A percentile compares a stretch with the other conserved stretches of the same genome.
Conservation (phyloP, 495 filamentous ascomycete species). For the Neurospora tetraspora region DNA sequence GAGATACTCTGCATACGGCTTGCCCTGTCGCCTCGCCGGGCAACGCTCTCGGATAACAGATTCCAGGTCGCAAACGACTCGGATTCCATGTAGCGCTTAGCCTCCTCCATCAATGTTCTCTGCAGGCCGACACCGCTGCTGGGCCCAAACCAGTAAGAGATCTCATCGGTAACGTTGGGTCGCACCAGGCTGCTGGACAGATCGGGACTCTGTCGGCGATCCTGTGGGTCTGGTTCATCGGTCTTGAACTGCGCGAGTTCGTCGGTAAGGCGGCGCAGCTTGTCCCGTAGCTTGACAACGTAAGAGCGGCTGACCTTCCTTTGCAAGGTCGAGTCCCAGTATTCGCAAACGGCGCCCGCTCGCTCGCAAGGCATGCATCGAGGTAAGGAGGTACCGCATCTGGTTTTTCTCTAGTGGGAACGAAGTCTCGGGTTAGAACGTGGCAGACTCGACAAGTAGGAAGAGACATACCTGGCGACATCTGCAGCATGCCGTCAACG, state of each 20-base stretch:
- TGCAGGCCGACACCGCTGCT: conserved; percentile 93
- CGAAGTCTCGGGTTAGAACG: not conserved
- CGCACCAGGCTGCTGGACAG: conserved; percentile 73
- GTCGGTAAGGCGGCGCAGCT: conserved; percentile 64
- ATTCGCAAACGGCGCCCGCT: conserved; percentile 80
- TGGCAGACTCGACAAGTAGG: not conserved
- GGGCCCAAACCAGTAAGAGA: conserved; percentile 74
- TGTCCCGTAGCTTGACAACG: conserved; percentile 78
- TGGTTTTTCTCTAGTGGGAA: conserved; percentile 66
- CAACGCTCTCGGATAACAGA: conserved; percentile 59
- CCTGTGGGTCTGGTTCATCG: conserved; percentile 51
- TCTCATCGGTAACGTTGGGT: conserved; percentile 70
- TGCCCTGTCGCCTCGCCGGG: conserved; percentile 17
- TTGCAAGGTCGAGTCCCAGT: conserved; percentile 77
- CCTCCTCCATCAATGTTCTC: conserved; percentile 85
- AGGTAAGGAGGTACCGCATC: conserved; percentile 85
- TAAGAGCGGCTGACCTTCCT: conserved; percentile 72
- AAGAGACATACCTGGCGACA: conserved; percentile 58
- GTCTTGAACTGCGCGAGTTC: conserved; percentile 54
- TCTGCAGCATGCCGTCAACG: conserved; percentile 76
- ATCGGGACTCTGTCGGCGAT: conserved; percentile 69
- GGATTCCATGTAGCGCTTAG: conserved; percentile 75
- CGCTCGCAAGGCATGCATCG: conserved; percentile 88
- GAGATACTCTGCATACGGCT: conserved; percentile 28
- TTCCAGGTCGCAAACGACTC: conserved; percentile 64